phyloP scores from a whole-genome alignment of 768 basidiomycete species.

The Auriscalpium vulgare region DNA sequence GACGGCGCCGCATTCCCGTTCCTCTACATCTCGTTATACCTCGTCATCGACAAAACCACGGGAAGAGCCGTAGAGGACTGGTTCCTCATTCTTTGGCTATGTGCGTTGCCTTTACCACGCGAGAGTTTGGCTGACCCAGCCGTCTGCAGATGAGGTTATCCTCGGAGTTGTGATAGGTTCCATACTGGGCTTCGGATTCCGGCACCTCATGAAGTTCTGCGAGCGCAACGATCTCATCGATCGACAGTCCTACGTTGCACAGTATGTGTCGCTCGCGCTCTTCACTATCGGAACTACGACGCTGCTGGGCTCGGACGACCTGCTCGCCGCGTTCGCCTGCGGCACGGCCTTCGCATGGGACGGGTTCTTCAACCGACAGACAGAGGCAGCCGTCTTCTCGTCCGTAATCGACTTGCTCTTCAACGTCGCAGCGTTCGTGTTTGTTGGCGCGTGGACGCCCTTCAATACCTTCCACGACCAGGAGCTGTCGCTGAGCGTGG shows the following conservation, averaged over 20 bases:
- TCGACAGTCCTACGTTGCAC: slow-evolving; percentile 90
- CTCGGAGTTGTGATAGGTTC: slow-evolving; percentile 72
- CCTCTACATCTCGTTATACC: slow-evolving; percentile 82
- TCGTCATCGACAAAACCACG: slow-evolving; percentile 59
- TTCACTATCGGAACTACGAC: slow-evolving; percentile 80
- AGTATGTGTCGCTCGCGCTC: slow-evolving; percentile 79
- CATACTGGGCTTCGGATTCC: slow-evolving; percentile 67
- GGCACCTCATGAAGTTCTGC: slow-evolving; percentile 91
- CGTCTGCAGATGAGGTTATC: slow-evolving; percentile 61
- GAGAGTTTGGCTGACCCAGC: slow-evolving; percentile 1
- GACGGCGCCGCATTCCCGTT: slow-evolving; percentile 98
- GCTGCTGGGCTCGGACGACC: slow-evolving; percentile 86
- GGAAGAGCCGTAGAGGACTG: slow-evolving; percentile 73
- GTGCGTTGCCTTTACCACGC: slow-evolving; percentile 32
- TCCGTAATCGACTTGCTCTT: slow-evolving; percentile 95
- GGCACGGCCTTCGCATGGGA: slow-evolving; percentile 98
- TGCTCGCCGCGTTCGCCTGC: slow-evolving; percentile 90
- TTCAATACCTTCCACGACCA: slow-evolving; percentile 70
- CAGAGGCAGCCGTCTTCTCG: slow-evolving; percentile 91
- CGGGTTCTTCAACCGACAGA: slow-evolving; percentile 87
- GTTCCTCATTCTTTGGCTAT: slow-evolving; percentile 83
- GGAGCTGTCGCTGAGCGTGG: slow-evolving; percentile 62
- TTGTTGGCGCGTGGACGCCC: slow-evolving; percentile 96
- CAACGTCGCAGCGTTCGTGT: slow-evolving; percentile 93
- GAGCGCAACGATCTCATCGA: slow-evolving; percentile 83